Evolutionary conservation across 2,329 filamentous ascomycete genomes (phyloP), one percentile per base, ranked within the genome.

Genomic region (Penicillium sp.): DNA sequence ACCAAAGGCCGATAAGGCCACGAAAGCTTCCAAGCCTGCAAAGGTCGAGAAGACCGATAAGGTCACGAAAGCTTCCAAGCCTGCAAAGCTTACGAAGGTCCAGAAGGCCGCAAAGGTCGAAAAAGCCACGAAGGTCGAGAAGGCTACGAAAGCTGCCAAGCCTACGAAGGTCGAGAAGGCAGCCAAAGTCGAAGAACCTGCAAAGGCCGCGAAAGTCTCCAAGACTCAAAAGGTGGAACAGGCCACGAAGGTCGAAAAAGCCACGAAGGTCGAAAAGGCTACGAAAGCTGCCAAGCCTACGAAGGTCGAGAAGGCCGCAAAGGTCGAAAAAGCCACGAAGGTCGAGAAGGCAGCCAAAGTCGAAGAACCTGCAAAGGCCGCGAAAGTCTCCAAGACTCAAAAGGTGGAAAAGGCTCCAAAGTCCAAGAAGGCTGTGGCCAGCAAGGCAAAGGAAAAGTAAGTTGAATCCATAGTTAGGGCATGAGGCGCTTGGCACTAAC

Each of bases 401-500:
- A 39, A 39, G 36, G 36, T 4, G 13, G 9, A n/a, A 13, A 14
- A 34, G 32, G 32, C 5, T 4, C 4, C 24, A 27, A 34, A 39
- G n/a, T 14, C 16, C 27, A 34, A 46, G 21, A 36, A 52, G 13
- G 34, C 43, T 18, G 18, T 40, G 29, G 21, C 18, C 10, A 4
- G 21, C 18, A 42, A 52, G 6, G 29, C 42, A 13, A 43, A 31
- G 27, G 22, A 29, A 10, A 10, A 49, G 51, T 49, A 54, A n/a
- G 52, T 54, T 54, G 52, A 45, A 14, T n/a, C 44, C 22, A 27
- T 31, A 57, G 47, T 64, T 64, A 63, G 59, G 62, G 60, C 54
- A 56, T 47, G 39, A 24, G 36, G 59, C 46, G 49, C 49, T 40
- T 52, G 57, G 55, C 62, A 54, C 61, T 65, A 62, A 63, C 58